Evolutionary conservation across 139 green algal genomes (phyloP).

Genomic region (Haematococcus lacustris): DNA sequence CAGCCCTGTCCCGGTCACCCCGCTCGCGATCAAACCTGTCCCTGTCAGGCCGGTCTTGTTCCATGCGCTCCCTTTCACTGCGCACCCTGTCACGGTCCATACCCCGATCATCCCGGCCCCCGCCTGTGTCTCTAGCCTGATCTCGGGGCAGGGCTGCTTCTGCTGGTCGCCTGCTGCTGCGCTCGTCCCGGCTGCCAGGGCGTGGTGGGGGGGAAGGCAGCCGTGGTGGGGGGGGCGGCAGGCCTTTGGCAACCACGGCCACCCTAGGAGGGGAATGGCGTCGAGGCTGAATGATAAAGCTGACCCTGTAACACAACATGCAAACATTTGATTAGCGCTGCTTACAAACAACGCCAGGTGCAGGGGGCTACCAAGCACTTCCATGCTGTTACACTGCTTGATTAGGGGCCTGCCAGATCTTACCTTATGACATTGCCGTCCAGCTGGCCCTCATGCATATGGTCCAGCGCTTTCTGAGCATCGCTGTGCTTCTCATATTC

Average conservation of each 20-base stretch:
- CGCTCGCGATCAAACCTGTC: not conserved
- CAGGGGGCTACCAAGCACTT: not conserved
- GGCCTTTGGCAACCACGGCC: not conserved
- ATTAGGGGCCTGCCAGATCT: not conserved
- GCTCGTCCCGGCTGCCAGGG: not conserved
- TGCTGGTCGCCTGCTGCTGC: not conserved
- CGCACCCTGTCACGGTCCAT: not conserved
- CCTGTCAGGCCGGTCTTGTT: not conserved
- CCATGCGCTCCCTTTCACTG: not conserved
- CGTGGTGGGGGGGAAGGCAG: not conserved
- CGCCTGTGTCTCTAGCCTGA: not conserved
- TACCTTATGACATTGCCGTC: constrained; percentile 68
- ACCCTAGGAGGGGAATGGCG: not conserved
- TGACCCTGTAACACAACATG: not conserved
- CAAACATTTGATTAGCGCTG: not conserved
- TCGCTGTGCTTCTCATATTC: constrained; percentile 53
- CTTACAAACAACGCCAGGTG: not conserved
- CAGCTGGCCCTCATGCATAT: constrained; percentile 82
- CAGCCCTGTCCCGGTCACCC: not conserved
- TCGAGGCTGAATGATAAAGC: not conserved
- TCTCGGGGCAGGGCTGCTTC: not conserved
- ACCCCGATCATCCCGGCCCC: not conserved
- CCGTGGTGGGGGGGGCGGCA: not conserved
- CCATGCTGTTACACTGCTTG: not conserved
- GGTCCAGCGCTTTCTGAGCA: constrained; percentile 64